These are phyloP conservation scores for Candida corydali DNA, from an alignment of 805 yeast species.

Conservation along the genomic window DNA sequence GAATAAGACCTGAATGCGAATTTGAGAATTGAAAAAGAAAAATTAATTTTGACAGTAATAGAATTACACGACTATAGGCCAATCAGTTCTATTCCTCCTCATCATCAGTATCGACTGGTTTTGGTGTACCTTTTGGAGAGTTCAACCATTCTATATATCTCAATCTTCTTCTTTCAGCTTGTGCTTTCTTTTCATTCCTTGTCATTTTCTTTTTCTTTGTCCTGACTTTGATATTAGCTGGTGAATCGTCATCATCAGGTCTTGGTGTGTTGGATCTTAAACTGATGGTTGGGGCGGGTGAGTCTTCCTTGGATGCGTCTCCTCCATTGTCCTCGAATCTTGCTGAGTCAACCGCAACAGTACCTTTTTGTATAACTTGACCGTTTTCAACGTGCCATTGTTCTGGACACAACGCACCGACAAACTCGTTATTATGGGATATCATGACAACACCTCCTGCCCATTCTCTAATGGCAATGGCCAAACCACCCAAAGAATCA, in stretches of 20 bases:
- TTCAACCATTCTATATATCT: slow-evolving; percentile 93
- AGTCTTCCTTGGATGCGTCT: slow-evolving; percentile 38
- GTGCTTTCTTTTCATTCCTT: slow-evolving; percentile 88
- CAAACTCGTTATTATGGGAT: slow-evolving; percentile 95
- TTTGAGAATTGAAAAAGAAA: neutral
- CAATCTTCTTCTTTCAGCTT: slow-evolving; percentile 90
- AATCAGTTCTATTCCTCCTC: slow-evolving; percentile 50
- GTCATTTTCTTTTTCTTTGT: slow-evolving; percentile 95
- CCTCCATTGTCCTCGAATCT: slow-evolving; percentile 79
- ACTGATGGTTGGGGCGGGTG: slow-evolving; percentile 34
- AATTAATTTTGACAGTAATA: no score
- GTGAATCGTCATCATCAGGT: slow-evolving; percentile 79
- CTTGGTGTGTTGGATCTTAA: slow-evolving; percentile 29
- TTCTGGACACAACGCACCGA: slow-evolving; percentile 96
- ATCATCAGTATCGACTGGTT: slow-evolving; percentile 89
- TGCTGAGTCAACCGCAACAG: slow-evolving; percentile 64
- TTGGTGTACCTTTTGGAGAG: slow-evolving; percentile 97
- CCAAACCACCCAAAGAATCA: slow-evolving; percentile 96
- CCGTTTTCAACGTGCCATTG: slow-evolving; percentile 98
- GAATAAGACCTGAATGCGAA: no score
- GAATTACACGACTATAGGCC: neutral
- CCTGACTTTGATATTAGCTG: slow-evolving; percentile 92
- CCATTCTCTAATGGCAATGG: slow-evolving; percentile 98
- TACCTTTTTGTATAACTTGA: slow-evolving; percentile 78
- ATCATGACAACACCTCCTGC: slow-evolving; percentile 97